Base-by-base conservation (phyloP, 441 rosid genomes). In the Pelargonium hybrid region DNA sequence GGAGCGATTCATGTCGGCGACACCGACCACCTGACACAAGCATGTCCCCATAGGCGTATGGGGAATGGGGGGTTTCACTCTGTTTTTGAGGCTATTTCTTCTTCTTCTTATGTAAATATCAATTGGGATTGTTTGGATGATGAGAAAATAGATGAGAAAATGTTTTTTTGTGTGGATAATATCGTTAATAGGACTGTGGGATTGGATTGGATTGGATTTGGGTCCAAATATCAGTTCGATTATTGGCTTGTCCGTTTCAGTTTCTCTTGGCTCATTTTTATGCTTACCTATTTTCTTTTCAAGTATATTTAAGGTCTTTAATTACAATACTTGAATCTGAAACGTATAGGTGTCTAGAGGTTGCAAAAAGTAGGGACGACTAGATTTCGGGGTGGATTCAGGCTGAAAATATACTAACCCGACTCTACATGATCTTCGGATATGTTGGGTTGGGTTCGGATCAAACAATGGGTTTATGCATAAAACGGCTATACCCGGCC, bases 1-100 rank as follows among this genome's bases (percentile, higher is more conserved):
- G 0, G 86, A 66, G 8, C 69, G 81, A 25, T 73, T 85, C 91
- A 84, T 77, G 84, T 75, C 82, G 79, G 75, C 68, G 79, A 75
- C 54, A 66, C 54, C 14, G 15, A 84, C 77, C 79, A 77, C 78
- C 83, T 82, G 90, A 85, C 81, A 78, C 68, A 74, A 78, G 78
- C 96, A 85, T 76, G 82, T 82, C 84, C 89, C 76, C 96, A 85
- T 85, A 29, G 15, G 37, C 7, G 23, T 20, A 62, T 62, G 65
- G 34, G 34, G 52, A n/a, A 14, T 47, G n/a, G 52, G 10, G 10
- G 52, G 52, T 47, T 26, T 54, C 17, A 15, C 4, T 14, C 23
- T 1, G 61, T 17, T 54, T 54, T 7, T 54, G 18, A 4, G 17
- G 21, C 23, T 15, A 54, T 18, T n/a, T n/a, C n/a, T 17, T 54